A percentile compares a stretch with the other conserved stretches of the same genome.
phyloP scores from a whole-genome alignment of 2,329 filamentous ascomycete species.

The Lasiodiplodia gonubiensis region DNA sequence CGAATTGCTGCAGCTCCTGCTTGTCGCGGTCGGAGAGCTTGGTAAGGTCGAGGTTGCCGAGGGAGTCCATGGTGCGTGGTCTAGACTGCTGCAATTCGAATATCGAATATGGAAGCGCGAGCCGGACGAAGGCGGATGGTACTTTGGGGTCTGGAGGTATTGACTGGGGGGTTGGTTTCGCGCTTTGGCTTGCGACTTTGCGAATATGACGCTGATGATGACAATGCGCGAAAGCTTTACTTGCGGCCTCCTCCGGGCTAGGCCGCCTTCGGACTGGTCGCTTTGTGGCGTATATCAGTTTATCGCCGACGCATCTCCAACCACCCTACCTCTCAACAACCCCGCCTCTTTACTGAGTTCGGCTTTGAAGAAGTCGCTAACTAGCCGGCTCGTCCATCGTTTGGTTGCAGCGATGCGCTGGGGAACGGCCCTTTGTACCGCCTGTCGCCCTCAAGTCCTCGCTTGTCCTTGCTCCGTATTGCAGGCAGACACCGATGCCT shows the following conservation, averaged over 20 bases:
- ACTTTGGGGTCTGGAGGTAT: not conserved
- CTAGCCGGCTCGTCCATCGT: not conserved
- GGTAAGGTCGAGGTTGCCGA: conserved; percentile 61
- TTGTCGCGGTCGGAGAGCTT: conserved; percentile 83
- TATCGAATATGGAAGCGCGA: not conserved
- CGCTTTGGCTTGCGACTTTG: not conserved
- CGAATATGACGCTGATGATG: conserved; percentile 24
- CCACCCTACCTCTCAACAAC: not conserved
- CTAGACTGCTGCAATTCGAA: not conserved
- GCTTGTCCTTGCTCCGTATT: not conserved
- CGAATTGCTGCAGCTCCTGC: conserved; percentile 84
- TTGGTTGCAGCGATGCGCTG: not conserved
- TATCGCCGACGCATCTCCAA: conserved; percentile 12
- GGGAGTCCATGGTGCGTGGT: conserved; percentile 2
- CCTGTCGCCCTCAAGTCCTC: not conserved
- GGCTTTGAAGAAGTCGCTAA: too few species aligned
- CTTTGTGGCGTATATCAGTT: not conserved
- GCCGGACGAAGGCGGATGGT: not conserved
- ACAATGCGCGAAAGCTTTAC: conserved; percentile 26
- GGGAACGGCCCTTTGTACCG: not conserved
- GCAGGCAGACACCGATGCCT: conserved; percentile 16
- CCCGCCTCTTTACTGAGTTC: not conserved
- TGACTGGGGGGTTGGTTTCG: not conserved
- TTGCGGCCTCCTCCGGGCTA: not conserved
- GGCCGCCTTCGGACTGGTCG: not conserved